Evolutionary conservation across 345 rosid genomes (phyloP).

Genomic region (Isatis tinctoria): DNA sequence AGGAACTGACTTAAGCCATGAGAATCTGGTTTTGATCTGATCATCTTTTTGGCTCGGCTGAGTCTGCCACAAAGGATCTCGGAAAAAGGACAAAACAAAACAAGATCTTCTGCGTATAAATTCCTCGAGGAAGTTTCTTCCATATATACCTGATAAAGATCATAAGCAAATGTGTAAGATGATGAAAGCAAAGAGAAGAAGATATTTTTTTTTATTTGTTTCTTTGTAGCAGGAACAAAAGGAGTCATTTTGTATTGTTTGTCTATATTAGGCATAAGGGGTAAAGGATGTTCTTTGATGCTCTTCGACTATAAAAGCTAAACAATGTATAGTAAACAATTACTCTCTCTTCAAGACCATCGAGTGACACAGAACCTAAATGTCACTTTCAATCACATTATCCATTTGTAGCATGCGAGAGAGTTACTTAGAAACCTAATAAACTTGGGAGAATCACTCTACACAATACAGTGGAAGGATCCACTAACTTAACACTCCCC

Average conservation of each 20-base stretch:
- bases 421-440: background rate
- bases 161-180: conserved; percentile 17
- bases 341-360: no score
- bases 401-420: background rate
- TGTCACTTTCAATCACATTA: background rate
- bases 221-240: background rate
- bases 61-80: background rate
- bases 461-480: background rate
- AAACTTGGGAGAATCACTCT: background rate
- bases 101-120: background rate
- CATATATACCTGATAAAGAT: background rate
- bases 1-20: conserved; percentile 3
- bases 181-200: background rate
- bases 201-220: background rate
- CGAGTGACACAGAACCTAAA: background rate
- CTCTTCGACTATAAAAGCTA: background rate
- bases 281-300: background rate
- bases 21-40: background rate
- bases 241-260: conserved; percentile 1
- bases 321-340: background rate
- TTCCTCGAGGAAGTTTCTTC: background rate
- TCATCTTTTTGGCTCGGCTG: conserved; percentile 18
- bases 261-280: conserved; percentile 11
- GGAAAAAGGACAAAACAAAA: background rate
- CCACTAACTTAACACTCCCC: background rate